phyloP scores from a whole-genome alignment of 1,284 basidiomycete species.

The Caloboletus firmus region DNA sequence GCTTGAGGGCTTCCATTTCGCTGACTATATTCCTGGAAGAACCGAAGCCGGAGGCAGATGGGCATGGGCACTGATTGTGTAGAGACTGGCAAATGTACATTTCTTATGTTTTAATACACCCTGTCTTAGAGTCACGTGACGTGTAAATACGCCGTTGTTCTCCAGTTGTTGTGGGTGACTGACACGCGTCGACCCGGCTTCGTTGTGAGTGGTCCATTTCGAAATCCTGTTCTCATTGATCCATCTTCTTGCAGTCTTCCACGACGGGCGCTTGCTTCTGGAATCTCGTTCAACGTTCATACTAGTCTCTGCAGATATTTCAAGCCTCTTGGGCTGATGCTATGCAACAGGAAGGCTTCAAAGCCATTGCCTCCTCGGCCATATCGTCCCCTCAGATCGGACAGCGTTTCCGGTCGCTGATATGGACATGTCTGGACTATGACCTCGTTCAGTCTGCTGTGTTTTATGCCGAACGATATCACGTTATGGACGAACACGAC shows the following conservation, averaged over 20 bases:
- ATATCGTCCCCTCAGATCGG: slow-evolving; percentile 52
- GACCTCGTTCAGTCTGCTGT: slow-evolving; percentile 73
- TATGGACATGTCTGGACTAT: slow-evolving; percentile 78
- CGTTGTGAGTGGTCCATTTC: slow-evolving; percentile 17
- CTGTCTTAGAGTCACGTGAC: slow-evolving; percentile 30
- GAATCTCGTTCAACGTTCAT: slow-evolving; percentile 15
- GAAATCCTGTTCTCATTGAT: slow-evolving; percentile 23
- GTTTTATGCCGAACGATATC: slow-evolving; percentile 82
- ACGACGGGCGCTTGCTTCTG: slow-evolving; percentile 14
- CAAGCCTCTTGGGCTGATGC: slow-evolving; percentile 35
- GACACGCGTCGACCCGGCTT: slow-evolving; percentile 28
- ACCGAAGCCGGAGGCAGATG: slow-evolving; percentile 70
- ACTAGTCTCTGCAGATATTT: slow-evolving; percentile 18
- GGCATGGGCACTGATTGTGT: slow-evolving; percentile 48
- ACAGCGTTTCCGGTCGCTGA: slow-evolving; percentile 64
- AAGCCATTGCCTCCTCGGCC: slow-evolving; percentile 38
- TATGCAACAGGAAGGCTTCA: slow-evolving; percentile 48
- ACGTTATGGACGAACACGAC: slow-evolving; percentile 60
- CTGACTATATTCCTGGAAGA: slow-evolving; percentile 47
- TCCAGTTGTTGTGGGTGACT: too few species aligned
- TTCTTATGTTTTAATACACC: slow-evolving; percentile 6
- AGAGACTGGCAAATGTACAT: slow-evolving; percentile 14
- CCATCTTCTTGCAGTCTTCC: slow-evolving; percentile 5
- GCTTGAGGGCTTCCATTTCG: slow-evolving; percentile 1
- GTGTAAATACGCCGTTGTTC: slow-evolving; percentile 18